Conservation (phyloP, 345 rosid genomes). For the Angophora floribunda region DNA sequence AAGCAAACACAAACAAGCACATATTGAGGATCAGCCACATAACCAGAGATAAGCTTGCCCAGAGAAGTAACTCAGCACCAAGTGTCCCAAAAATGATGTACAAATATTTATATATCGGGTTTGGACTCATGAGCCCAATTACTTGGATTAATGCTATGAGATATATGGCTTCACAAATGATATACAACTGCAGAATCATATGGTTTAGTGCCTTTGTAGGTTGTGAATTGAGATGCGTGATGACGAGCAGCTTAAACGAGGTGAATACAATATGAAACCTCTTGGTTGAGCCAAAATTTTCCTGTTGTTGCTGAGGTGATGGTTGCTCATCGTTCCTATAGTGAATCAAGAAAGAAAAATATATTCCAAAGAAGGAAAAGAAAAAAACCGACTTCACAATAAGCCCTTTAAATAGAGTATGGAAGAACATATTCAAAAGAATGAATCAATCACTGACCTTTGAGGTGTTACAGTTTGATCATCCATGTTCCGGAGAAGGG, state of each 20-base stretch:
- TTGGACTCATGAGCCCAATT: fast-evolving
- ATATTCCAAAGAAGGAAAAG: fast-evolving
- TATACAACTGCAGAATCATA: no score
- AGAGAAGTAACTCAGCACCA: not conserved
- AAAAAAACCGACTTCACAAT: no score
- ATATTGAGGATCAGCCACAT: not conserved
- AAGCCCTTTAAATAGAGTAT: no score
- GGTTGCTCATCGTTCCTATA: not conserved
- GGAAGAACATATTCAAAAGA: no score
- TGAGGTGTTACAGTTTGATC: no score
- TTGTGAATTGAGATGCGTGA: not conserved
- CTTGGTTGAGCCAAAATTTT: not conserved
- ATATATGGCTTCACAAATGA: not conserved
- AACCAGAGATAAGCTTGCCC: fast-evolving
- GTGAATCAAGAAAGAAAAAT: fast-evolving
- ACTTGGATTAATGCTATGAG: no score
- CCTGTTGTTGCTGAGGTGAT: no score
- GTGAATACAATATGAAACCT: not conserved
- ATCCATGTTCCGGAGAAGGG: no score
- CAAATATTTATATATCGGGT: not conserved
- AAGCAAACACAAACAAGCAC: no score
- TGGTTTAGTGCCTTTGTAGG: fast-evolving
- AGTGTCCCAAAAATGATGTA: not conserved
- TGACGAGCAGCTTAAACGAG: not conserved
- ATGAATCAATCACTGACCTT: no score